Percentiles rank a stretch among this genome's conserved stretches.
Conservation (phyloP, 1,284 basidiomycete genomes). For the Sporisorium iseilematis-ciliati region DNA sequence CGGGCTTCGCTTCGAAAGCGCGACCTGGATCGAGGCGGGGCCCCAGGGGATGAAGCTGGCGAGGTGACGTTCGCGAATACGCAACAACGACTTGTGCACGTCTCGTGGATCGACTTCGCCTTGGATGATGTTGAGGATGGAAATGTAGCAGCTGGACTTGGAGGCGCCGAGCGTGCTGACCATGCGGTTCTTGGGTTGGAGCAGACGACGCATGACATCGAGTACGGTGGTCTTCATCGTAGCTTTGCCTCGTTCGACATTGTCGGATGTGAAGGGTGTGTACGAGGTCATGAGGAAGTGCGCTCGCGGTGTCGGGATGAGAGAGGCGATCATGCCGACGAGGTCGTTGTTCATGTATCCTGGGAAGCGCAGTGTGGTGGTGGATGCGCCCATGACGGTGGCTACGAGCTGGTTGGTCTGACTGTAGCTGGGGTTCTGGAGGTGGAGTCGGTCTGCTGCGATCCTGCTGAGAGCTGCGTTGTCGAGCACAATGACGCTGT, state of each 20-base stretch:
- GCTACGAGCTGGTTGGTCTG: constrained; percentile 69
- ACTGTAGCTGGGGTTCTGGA: constrained; percentile 91
- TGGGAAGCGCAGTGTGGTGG: constrained; percentile 95
- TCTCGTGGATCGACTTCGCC: constrained; percentile 97
- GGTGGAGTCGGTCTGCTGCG: constrained; percentile 88
- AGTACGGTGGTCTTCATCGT: constrained; percentile 74
- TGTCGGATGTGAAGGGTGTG: constrained; percentile 95
- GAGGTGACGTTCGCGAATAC: constrained; percentile 94
- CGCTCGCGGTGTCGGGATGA: constrained; percentile 98
- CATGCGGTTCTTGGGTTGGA: constrained; percentile 99
- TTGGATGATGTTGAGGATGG: constrained; percentile 97
- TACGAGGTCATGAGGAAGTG: constrained; percentile 99
- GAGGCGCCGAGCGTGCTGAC: constrained; percentile 80
- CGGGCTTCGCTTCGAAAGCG: constrained; percentile 89
- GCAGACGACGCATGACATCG: constrained; percentile 96
- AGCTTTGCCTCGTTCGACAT: constrained; percentile 67
- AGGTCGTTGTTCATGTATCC: constrained; percentile 99
- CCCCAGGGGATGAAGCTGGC: constrained; percentile 99
- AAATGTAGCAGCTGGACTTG: constrained; percentile 79
- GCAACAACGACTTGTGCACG: constrained; percentile 95
- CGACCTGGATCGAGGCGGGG: constrained; percentile 97
- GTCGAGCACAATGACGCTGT: constrained; percentile 96
- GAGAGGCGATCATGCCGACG: constrained; percentile 91
- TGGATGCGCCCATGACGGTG: constrained; percentile 80
- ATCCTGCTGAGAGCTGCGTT: constrained; percentile 94